Conservation (phyloP, 257 asterid genomes). For the Solanum lignicaule region DNA sequence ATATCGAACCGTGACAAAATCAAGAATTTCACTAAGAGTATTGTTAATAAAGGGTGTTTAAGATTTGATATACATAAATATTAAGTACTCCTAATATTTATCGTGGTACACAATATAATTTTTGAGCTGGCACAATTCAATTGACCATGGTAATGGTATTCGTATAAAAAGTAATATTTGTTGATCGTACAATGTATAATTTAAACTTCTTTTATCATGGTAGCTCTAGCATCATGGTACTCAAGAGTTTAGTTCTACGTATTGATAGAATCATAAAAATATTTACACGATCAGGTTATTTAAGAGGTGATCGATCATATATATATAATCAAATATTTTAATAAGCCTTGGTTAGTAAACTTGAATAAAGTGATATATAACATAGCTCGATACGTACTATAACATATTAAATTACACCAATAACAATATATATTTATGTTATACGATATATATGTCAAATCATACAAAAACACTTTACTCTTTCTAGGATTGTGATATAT, state of each 20-base stretch:
- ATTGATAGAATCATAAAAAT: neutral
- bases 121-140: neutral
- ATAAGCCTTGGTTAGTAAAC: neutral
- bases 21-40: neutral
- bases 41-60: neutral
- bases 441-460: neutral
- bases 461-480: neutral
- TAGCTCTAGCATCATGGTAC: neutral
- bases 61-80: neutral
- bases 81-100: neutral
- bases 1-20: fast-evolving
- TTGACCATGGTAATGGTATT: neutral
- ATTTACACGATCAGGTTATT: neutral
- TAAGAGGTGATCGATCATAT: neutral
- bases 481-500: neutral
- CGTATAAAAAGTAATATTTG: neutral
- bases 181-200: neutral
- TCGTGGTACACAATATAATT: neutral
- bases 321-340: neutral
- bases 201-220: neutral
- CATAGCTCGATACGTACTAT: neutral
- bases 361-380: neutral
- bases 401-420: no score
- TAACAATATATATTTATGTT: no score
- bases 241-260: neutral